phyloP scores from a whole-genome alignment of 1,139 yeast species.

The Zygotorulaspora mrakii region DNA sequence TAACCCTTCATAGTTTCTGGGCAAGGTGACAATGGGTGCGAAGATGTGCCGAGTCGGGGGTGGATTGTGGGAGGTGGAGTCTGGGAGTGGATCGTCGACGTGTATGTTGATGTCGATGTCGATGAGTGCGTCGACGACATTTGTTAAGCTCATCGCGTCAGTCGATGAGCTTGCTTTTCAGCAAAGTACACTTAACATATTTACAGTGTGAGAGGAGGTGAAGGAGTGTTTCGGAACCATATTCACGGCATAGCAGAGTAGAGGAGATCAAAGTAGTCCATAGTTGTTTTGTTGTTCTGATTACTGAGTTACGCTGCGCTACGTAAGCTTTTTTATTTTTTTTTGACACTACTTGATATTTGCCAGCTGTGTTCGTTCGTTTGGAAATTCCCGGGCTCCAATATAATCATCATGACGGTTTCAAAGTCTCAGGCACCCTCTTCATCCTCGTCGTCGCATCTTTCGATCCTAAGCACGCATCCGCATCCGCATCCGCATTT shows the following conservation, averaged over 20 bases:
- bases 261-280: neutral
- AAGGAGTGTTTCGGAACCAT: too few relatives aligned
- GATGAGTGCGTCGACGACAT: neutral
- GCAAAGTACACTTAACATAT: too few relatives aligned
- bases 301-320: neutral
- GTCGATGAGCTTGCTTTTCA: too few relatives aligned
- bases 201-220: too few relatives aligned
- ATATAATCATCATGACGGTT: constrained; percentile 15
- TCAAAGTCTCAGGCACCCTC: constrained; percentile 21
- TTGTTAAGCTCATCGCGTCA: neutral
- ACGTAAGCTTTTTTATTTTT: neutral
- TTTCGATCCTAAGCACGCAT: constrained; percentile 20
- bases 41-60: too few relatives aligned
- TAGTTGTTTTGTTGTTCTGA: constrained; percentile 1
- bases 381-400: neutral
- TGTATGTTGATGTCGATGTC: neutral
- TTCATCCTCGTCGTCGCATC: constrained; percentile 15
- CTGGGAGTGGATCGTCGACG: too few relatives aligned
- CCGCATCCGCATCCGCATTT: constrained; percentile 26
- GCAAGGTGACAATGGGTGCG: too few relatives aligned
- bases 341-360: neutral
- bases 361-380: neutral
- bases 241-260: neutral
- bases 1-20: neutral
- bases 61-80: too few relatives aligned